These are phyloP conservation scores for Pichia nakasei DNA, from an alignment of 805 yeast species.

Conservation along the genomic window DNA sequence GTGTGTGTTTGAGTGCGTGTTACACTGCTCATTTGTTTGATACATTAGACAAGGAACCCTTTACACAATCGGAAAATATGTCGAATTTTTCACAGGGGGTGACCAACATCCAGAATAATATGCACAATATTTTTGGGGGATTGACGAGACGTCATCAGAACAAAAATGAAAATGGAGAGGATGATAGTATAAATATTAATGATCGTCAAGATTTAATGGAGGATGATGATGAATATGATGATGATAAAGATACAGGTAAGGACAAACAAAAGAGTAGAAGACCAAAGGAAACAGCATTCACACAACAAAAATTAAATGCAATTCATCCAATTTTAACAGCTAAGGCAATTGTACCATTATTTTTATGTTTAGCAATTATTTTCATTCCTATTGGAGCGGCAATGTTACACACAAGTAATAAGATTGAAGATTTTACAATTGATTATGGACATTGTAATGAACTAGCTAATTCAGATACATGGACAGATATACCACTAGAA, in stretches of 20 bases:
- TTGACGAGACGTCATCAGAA: conserved; percentile 12
- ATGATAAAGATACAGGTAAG: conserved; percentile 23
- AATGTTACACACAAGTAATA: conserved; percentile 61
- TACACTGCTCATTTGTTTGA: no score
- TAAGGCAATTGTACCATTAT: conserved; percentile 78
- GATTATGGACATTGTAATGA: conserved; percentile 66
- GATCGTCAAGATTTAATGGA: conserved; percentile 17
- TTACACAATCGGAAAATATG: no score
- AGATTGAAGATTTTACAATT: conserved; percentile 68
- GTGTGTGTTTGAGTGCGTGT: no score
- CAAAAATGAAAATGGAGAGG: not conserved
- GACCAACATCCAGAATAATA: conserved; percentile 7
- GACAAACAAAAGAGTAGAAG: conserved; percentile 39
- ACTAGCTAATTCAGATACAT: conserved; percentile 37
- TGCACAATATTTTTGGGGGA: conserved; percentile 10
- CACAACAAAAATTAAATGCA: conserved; percentile 48
- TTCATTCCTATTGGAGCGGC: conserved; percentile 92
- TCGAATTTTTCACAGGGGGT: conserved; percentile 9
- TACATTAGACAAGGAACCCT: no score
- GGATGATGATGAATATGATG: conserved; percentile 33
- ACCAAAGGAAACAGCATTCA: conserved; percentile 54
- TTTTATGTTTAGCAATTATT: conserved; percentile 63
- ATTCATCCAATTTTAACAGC: conserved; percentile 83
- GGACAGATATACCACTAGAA: conserved; percentile 49
- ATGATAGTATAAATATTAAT: conserved; percentile 7